Conservation (phyloP, 345 rosid species). For the Abelmoschus esculentus region DNA sequence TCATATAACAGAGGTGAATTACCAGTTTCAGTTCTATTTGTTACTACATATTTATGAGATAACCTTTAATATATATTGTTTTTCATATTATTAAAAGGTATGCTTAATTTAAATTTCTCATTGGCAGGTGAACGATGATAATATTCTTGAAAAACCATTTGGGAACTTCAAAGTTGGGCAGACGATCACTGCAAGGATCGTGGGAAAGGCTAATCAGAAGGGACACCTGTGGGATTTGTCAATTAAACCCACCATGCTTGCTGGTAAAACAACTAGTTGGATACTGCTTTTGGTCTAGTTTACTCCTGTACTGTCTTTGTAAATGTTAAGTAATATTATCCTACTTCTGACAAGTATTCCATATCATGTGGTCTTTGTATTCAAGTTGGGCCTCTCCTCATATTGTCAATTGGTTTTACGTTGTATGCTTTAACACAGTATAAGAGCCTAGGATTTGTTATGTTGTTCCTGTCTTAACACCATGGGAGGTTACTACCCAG, state of each 20-base stretch:
- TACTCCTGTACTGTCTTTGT: not conserved
- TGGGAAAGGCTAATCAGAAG: constrained; percentile 52
- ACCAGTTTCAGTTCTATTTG: constrained; percentile 10
- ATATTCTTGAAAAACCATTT: constrained; percentile 49
- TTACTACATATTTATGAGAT: constrained; percentile 8
- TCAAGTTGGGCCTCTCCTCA: too few species aligned
- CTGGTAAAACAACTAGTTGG: constrained; percentile 37
- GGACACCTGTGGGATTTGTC: constrained; percentile 76
- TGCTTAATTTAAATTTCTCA: constrained; percentile 8
- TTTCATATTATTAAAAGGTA: not conserved
- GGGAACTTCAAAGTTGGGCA: constrained; percentile 72
- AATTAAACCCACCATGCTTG: constrained; percentile 50
- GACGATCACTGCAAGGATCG: constrained; percentile 62
- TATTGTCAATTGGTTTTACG: too few species aligned
- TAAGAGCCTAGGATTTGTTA: too few species aligned
- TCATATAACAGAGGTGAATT: constrained; percentile 83
- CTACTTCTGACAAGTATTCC: not conserved
- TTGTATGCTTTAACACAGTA: too few species aligned
- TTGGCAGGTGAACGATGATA: constrained; percentile 52
- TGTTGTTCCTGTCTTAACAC: too few species aligned
- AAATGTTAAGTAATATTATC: not conserved
- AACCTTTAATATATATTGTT: not conserved
- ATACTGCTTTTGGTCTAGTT: not conserved
- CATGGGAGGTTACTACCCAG: too few species aligned
- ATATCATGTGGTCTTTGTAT: too few species aligned